Evolutionary conservation across 768 basidiomycete species (phyloP).

Genomic region (Lactarius quietus): DNA sequence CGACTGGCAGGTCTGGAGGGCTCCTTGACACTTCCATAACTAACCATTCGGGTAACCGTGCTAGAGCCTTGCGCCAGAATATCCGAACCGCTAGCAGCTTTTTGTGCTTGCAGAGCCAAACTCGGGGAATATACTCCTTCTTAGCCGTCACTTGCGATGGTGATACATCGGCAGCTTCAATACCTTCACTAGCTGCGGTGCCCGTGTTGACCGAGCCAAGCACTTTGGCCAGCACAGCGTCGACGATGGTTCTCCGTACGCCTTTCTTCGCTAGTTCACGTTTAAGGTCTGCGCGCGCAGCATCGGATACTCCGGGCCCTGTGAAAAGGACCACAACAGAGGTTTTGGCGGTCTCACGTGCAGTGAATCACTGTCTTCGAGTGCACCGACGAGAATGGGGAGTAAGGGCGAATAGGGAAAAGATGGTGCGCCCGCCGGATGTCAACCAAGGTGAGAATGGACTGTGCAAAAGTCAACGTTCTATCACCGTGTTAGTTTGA

Average conservation of each 20-base stretch:
- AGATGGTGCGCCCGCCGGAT: conserved; percentile 66
- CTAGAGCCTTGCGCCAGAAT: conserved; percentile 29
- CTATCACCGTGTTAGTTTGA: conserved; percentile 33
- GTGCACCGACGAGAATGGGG: conserved; percentile 69
- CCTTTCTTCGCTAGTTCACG: conserved; percentile 83
- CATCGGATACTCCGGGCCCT: conserved; percentile 75
- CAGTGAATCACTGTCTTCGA: conserved; percentile 89
- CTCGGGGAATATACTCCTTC: conserved; percentile 76
- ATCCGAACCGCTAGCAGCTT: conserved; percentile 33
- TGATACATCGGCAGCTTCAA: conserved; percentile 52
- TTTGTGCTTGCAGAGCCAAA: conserved; percentile 53
- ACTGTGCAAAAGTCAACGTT: conserved; percentile 25
- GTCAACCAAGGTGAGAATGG: conserved; percentile 65
- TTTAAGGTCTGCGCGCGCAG: conserved; percentile 90
- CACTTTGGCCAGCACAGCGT: conserved; percentile 68
- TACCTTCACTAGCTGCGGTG: conserved; percentile 49
- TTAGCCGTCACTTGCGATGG: conserved; percentile 31
- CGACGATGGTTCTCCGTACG: conserved; percentile 84
- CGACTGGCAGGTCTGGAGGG: conserved; percentile 58
- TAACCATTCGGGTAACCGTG: conserved; percentile 42
- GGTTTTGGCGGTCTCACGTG: conserved; percentile 80
- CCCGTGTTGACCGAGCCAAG: conserved; percentile 42
- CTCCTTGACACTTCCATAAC: conserved; percentile 49
- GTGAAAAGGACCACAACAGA: conserved; percentile 85
- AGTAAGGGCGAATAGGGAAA: conserved; percentile 83